Evolutionary conservation across 805 yeast genomes (phyloP), one percentile per base, ranked within the genome.

Genomic region (Candida morakotiae): DNA sequence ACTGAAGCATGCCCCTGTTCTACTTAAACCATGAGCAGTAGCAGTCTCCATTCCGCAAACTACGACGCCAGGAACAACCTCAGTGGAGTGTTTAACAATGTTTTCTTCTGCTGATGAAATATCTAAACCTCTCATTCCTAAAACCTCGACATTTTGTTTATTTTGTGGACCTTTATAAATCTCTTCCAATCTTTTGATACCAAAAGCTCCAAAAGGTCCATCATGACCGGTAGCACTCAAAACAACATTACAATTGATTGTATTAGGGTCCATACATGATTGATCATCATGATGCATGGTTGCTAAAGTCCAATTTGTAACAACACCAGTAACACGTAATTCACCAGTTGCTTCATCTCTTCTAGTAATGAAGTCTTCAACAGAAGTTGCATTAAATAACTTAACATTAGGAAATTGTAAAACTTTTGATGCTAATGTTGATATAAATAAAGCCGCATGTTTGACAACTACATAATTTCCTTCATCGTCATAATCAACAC

Each of bases 1-100:
- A 42, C 87, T 88, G 48, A 83, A 83, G 27, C 88, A 82, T 35
- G 91, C 89, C 19, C 89, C 89, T 88, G 83, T 83, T 63, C 91
- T 75, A 72, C 81, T 80, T 48, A 77, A 74, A 18, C 88, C 88
- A 51, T 81, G 86, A 38, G 82, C 75, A 56, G 83, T 88, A 23
- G 86, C 79, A 46, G 81, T 70, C 62, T 83, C 89, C 91, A 83
- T 83, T 50, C 91, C 89, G 9, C 76, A 74, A 34, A 83, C 81
- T 42, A 78, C 80, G 42, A 79, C 67, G 21, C 85, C 85, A 13
- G 83, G 82, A 37, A 69, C 72, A 31, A 79, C 73, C 55, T 79
- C 85, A 53, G 82, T 69, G 28, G 88, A 75, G 39, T 74, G 69
- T 61, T 78, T 79, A 41, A 83, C 89, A 49, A 83, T 81, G 14